Conservation (phyloP, 164 flowering plant genomes). For the Chimonanthus salicifolius region DNA sequence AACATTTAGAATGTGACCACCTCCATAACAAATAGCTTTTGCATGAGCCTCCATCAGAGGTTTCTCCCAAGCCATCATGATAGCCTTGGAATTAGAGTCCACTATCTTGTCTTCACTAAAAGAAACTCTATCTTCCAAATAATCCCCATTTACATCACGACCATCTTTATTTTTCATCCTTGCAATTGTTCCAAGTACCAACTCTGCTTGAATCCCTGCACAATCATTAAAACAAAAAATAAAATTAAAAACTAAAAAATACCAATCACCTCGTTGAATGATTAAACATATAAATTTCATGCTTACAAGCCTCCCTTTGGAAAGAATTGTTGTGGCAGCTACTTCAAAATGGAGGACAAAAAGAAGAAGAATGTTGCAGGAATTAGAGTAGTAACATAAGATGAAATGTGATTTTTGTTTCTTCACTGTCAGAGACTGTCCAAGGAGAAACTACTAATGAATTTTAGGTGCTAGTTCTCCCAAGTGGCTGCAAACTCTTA, state of each 20-base stretch:
- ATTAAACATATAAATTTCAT: too few relatives aligned
- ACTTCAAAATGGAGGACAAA: neutral
- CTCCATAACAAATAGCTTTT: constrained; percentile 72
- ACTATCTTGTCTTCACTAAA: constrained; percentile 90
- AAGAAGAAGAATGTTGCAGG: neutral
- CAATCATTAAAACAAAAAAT: constrained; percentile 8
- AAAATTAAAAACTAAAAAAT: too few relatives aligned
- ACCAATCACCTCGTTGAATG: too few relatives aligned
- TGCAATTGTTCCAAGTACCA: constrained; percentile 81
- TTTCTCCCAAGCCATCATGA: constrained; percentile 99
- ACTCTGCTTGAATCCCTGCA: constrained; percentile 82
- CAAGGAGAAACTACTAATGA: too few relatives aligned
- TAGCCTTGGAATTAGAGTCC: constrained; percentile 78
- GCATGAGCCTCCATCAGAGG: constrained; percentile 99
- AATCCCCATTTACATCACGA: constrained; percentile 31
- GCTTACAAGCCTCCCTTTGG: neutral
- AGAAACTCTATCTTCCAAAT: constrained; percentile 79
- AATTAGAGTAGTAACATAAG: too few relatives aligned
- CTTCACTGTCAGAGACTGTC: too few relatives aligned
- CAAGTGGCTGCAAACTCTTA: too few relatives aligned
- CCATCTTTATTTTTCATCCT: constrained; percentile 38
- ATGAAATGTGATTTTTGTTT: too few relatives aligned
- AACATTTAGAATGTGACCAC: constrained; percentile 71
- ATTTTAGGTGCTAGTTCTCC: too few relatives aligned
- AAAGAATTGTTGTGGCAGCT: neutral